These are phyloP conservation scores for Mycena vitilis DNA, from an alignment of 768 basidiomycete species.

Conservation along the genomic window DNA sequence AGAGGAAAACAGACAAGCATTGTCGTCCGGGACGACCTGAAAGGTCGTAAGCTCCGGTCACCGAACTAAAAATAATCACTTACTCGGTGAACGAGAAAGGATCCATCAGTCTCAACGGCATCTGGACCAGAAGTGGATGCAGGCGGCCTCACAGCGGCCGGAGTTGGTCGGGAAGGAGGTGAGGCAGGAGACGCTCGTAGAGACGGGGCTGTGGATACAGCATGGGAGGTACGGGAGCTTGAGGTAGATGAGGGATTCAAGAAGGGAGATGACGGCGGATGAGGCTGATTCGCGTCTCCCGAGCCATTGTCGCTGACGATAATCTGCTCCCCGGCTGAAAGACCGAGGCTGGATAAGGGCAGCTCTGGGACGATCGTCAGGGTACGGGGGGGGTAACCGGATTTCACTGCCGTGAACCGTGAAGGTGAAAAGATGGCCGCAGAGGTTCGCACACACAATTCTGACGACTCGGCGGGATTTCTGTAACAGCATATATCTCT, in stretches of 20 bases:
- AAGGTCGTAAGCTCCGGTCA: not conserved
- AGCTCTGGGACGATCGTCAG: conserved; percentile 81
- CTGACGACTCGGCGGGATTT: conserved; percentile 83
- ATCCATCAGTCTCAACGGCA: conserved; percentile 69
- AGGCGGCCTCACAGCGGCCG: conserved; percentile 35
- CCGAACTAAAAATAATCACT: conserved; percentile 15
- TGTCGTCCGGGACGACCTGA: conserved; percentile 95
- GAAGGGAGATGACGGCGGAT: conserved; percentile 34
- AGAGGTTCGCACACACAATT: conserved; percentile 65
- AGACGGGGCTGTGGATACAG: conserved; percentile 25
- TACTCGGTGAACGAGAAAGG: conserved; percentile 82
- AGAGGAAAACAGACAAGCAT: conserved; percentile 93
- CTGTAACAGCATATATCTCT: conserved; percentile 71
- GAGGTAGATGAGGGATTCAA: conserved; percentile 23
- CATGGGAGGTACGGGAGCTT: conserved; percentile 4
- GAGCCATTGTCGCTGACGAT: conserved; percentile 69
- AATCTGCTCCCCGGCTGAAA: conserved; percentile 86
- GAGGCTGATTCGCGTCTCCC: conserved; percentile 37
- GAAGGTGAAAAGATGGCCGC: conserved; percentile 15
- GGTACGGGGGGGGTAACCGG: conserved; percentile 86
- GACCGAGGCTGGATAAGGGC: conserved; percentile 79
- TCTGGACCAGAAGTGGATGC: conserved; percentile 57
- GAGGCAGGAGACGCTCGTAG: conserved; percentile 3
- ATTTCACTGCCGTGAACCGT: conserved; percentile 64
- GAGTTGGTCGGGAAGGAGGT: conserved; percentile 23